A percentile compares a stretch with the other conserved stretches of the same genome.
These are phyloP conservation scores for Rhizophlyctis rosea DNA, from an alignment of 192 early-diverging fungal genomes.

Conservation along the genomic window DNA sequence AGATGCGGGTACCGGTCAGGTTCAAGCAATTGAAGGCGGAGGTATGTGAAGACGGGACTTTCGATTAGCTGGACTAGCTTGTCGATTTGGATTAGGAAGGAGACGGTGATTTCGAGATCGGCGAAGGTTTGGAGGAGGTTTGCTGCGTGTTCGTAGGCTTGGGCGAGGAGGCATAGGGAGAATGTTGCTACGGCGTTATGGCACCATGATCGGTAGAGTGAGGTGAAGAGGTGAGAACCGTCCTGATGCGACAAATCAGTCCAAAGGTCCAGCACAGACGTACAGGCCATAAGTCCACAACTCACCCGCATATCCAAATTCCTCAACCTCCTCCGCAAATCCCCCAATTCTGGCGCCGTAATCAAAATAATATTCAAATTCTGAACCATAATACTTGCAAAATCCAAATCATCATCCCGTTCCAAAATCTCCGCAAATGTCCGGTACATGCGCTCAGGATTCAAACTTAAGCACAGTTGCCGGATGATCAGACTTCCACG, in stretches of 20 bases:
- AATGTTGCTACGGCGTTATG: conserved; percentile 94
- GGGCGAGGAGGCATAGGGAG: conserved; percentile 91
- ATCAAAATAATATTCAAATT: conserved; percentile 95
- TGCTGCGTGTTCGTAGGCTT: conserved; percentile 90
- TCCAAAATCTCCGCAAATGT: conserved; percentile 86
- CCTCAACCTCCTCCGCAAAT: conserved; percentile 75
- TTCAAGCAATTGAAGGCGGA: conserved; percentile 91
- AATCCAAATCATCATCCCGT: conserved; percentile 86
- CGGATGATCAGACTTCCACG: conserved; percentile 90
- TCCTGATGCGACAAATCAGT: too few relatives aligned
- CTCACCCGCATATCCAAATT: conserved; percentile 68
- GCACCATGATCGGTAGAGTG: conserved; percentile 92
- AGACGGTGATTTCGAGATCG: conserved; percentile 92
- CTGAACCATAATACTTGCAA: conserved; percentile 96
- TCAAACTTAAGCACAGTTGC: conserved; percentile 84
- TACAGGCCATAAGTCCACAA: conserved; percentile 1
- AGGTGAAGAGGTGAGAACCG: conserved; percentile 62
- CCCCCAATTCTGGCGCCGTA: conserved; percentile 86
- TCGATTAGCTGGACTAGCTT: conserved; percentile 97
- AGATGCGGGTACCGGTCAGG: conserved; percentile 86
- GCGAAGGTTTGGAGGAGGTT: conserved; percentile 81
- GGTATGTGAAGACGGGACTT: conserved; percentile 94
- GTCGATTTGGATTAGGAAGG: conserved; percentile 92
- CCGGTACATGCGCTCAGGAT: conserved; percentile 89
- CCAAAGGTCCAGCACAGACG: not conserved